Base-by-base conservation (phyloP, 768 basidiomycete genomes). In the Lentinula guzmanii region DNA sequence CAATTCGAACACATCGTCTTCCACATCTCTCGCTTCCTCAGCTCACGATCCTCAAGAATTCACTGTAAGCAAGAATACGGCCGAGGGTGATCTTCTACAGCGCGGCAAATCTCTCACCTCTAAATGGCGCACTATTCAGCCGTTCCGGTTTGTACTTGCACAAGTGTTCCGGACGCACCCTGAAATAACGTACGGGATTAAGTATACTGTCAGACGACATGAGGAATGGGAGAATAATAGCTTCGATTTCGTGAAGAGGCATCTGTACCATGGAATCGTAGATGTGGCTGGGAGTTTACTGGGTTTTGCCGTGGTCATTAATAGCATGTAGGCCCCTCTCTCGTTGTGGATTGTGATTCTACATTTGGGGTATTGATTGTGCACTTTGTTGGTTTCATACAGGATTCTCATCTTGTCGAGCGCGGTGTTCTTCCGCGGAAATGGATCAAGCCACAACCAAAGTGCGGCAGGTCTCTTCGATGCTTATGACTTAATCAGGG, bases 221-320 rank as follows among this genome's bases (percentile, higher is more conserved):
- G 70, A 72, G 21, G 84, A 90, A 39, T 73, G 79, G 64, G 76
- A 83, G 64, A 87, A 89, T 66, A 84, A 85, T 64, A 62, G 79
- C 0, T 73, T 82, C 15, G 69, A 67, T 39, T 87, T 90, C 62
- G 74, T 91, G 21, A 75, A 70, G 31, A 79, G 85, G 0, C 90
- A 92, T 70, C 72, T 91, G 31, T 81, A 80, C 62, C 87, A 90
- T 62, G 84, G 82, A 0, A 81, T 82, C 66, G 74, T 83, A 57
- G 90, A 95, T 68, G 77, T 94, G 13, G 80, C 85, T 24, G 69
- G 77, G 34, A 86, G 85, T 66, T 74, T 98, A 43, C 77, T 96
- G 34, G 89, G 91, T 0, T 86, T 96, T 68, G 95, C 95, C 0
- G 85, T 96, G 16, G 75, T 92, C 31, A 94, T 96, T 71, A 98